phyloP scores from a whole-genome alignment of 208 protist genomes.

The Leishmania martiniquensis region DNA sequence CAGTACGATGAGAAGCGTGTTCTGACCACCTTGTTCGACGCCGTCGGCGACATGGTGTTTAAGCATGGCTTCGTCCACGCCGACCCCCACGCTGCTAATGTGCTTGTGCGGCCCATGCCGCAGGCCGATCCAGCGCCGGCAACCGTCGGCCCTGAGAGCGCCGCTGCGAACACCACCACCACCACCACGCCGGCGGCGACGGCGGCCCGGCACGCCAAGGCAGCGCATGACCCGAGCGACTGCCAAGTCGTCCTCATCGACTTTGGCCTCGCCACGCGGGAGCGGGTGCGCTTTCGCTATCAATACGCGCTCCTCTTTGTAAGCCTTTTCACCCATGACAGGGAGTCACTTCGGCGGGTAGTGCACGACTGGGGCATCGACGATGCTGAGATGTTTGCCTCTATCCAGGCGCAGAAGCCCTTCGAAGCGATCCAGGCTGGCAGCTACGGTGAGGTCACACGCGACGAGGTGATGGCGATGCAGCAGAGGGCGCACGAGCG shows the following conservation, averaged over 20 bases:
- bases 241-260: constrained; percentile 80
- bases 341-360: constrained; percentile 50
- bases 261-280: constrained; percentile 76
- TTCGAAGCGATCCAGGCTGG: constrained; percentile 51
- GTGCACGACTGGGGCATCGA: constrained; percentile 72
- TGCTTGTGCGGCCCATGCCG: constrained; percentile 76
- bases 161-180: background rate
- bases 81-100: constrained; percentile 94
- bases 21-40: constrained; percentile 78
- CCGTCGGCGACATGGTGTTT: constrained; percentile 95
- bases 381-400: constrained; percentile 76
- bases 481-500: constrained; percentile 45
- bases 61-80: constrained; percentile 94
- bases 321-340: constrained; percentile 73
- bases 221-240: constrained; percentile 17
- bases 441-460: constrained; percentile 66
- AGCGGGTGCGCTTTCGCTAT: constrained; percentile 75
- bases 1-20: constrained; percentile 55
- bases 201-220: constrained; percentile 1
- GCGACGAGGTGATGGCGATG: constrained; percentile 64
- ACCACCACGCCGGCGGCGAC: constrained; percentile 1
- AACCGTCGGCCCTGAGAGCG: background rate
- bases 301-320: constrained; percentile 84
- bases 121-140: background rate
- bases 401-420: constrained; percentile 80